Conservation (phyloP, 441 rosid genomes). For the Populus tomentosa region DNA sequence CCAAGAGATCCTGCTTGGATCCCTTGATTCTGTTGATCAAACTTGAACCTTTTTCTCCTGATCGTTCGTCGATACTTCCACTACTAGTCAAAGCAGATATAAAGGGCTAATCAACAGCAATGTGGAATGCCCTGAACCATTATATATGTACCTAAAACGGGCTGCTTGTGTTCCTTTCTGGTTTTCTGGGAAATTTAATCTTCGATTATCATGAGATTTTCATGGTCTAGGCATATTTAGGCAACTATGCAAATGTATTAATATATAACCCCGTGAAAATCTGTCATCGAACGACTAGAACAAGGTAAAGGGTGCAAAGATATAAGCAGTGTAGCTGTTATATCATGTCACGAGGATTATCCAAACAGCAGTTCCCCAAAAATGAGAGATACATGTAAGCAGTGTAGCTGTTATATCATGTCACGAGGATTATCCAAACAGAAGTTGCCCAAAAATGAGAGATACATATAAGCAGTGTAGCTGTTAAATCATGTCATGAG, state of each 20-base stretch:
- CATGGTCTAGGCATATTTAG: background rate
- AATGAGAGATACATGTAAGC: background rate
- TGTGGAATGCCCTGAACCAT: background rate
- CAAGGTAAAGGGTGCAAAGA: background rate
- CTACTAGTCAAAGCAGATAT: background rate
- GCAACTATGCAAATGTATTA: background rate
- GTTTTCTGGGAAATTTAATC: no score
- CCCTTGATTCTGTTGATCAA: conserved; percentile 26
- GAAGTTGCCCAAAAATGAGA: no score
- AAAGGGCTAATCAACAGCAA: background rate
- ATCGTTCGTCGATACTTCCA: background rate
- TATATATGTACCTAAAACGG: background rate
- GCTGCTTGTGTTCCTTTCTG: background rate
- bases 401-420: no score
- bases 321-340: background rate
- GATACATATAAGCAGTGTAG: no score
- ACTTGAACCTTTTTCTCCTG: background rate
- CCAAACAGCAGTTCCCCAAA: background rate
- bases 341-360: background rate
- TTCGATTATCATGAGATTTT: no score
- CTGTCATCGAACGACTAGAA: background rate
- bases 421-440: no score
- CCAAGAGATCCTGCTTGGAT: conserved; percentile 79
- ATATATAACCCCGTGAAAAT: no score
- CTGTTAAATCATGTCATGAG: no score